phyloP scores from a whole-genome alignment of 148 eudicot species.

The Chenopodium quinoa region DNA sequence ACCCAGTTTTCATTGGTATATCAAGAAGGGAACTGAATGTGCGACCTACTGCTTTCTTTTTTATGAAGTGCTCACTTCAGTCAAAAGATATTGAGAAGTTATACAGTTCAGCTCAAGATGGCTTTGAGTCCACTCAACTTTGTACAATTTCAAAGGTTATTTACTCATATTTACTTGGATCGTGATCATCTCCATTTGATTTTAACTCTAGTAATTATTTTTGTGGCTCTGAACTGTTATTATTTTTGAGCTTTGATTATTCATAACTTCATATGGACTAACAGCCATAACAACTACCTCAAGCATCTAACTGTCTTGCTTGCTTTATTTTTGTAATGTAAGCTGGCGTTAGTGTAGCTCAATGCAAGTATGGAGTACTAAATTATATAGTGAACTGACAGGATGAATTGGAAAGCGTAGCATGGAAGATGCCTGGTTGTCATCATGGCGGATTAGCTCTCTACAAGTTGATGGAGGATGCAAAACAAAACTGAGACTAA shows the following conservation, averaged over 20 bases:
- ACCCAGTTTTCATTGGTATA: constrained; percentile 75
- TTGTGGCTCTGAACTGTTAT: neutral
- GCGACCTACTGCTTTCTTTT: constrained; percentile 95
- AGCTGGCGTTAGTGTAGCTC: neutral
- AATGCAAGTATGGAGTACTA: neutral
- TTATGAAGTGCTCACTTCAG: constrained; percentile 66
- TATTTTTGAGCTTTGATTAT: neutral
- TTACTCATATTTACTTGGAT: neutral
- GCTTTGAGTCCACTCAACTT: constrained; percentile 89
- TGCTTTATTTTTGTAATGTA: neutral
- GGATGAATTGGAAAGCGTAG: constrained; percentile 65
- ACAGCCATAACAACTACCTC: neutral
- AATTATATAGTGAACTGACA: constrained; percentile 33
- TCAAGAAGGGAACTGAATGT: constrained; percentile 83
- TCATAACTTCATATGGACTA: neutral
- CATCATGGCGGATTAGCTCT: constrained; percentile 93
- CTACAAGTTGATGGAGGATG: constrained; percentile 53
- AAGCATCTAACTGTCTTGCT: neutral
- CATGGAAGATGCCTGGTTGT: constrained; percentile 93
- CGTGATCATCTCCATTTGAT: neutral
- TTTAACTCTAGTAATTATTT: neutral
- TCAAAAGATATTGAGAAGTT: constrained; percentile 74
- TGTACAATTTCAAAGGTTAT: constrained; percentile 59
- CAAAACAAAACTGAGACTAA: constrained; percentile 3
- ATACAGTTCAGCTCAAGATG: constrained; percentile 78